A percentile compares a stretch with the other conserved stretches of the same genome.
Conservation (phyloP, 306 rosid genomes). For the Glycine latifolia region DNA sequence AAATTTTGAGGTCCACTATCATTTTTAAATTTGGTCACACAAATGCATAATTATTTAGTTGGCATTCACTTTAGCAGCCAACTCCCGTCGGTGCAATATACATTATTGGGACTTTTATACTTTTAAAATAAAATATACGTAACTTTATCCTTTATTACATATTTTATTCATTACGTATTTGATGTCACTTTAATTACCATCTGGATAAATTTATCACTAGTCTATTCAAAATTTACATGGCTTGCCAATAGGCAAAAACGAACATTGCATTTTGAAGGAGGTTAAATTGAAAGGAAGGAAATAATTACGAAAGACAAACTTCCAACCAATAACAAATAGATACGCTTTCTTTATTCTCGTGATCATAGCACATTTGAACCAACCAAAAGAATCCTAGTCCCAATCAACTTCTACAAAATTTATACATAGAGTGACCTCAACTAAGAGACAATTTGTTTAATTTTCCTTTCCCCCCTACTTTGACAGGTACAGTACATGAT, state of each 20-base stretch:
- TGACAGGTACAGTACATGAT: too few species aligned
- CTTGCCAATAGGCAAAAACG: neutral
- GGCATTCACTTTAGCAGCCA: neutral
- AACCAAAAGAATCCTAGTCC: constrained; percentile 15
- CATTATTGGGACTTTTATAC: constrained; percentile 12
- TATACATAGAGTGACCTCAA: too few species aligned
- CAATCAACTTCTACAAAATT: constrained; percentile 6
- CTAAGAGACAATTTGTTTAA: too few species aligned
- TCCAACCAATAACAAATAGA: neutral
- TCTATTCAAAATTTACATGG: constrained; percentile 36
- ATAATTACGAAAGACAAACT: constrained; percentile 3
- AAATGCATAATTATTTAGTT: constrained; percentile 16
- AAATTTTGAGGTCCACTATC: neutral
- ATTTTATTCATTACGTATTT: constrained; percentile 1
- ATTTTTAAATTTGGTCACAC: neutral
- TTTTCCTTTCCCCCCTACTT: too few species aligned
- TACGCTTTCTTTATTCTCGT: constrained; percentile 16
- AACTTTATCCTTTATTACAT: neutral
- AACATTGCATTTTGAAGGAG: constrained; percentile 24
- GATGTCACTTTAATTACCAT: neutral
- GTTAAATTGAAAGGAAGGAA: neutral
- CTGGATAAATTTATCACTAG: constrained; percentile 2
- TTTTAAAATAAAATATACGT: neutral
- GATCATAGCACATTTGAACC: constrained; percentile 36
- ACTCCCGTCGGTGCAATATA: constrained; percentile 22